These are phyloP conservation scores for Raffaelea albimanens DNA, from an alignment of 2,329 filamentous ascomycete species.

Conservation along the genomic window DNA sequence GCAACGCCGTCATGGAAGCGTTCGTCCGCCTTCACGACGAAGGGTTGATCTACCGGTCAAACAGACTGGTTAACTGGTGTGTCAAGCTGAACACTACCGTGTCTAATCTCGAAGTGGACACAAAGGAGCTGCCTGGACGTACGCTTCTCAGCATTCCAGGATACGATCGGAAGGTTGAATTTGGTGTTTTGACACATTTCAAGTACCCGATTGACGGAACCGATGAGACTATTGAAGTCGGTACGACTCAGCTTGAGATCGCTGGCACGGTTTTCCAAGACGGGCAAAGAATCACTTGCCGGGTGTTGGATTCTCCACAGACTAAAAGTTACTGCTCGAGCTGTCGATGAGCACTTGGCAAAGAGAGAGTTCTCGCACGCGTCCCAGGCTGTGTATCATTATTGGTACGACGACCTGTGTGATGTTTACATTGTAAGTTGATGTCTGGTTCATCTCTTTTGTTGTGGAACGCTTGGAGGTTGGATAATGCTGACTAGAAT, in stretches of 20 bases:
- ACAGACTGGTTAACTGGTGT: conserved; percentile 90
- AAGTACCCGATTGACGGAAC: conserved; percentile 74
- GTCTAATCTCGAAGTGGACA: conserved; percentile 84
- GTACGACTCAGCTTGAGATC: conserved; percentile 52
- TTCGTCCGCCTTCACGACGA: conserved; percentile 88
- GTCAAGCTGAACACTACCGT: conserved; percentile 80
- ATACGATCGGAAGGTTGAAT: conserved; percentile 94
- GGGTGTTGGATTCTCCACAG: conserved; percentile 70
- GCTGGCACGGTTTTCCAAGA: conserved; percentile 50
- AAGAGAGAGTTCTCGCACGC: conserved; percentile 65
- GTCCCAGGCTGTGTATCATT: conserved; percentile 65
- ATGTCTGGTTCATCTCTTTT: neutral
- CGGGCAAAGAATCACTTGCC: conserved; percentile 54
- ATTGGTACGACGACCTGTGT: conserved; percentile 70
- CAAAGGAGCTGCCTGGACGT: conserved; percentile 78
- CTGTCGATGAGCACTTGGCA: conserved; percentile 58
- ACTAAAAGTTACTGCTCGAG: conserved; percentile 61
- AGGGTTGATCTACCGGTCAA: conserved; percentile 85
- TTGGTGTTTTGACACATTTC: conserved; percentile 84
- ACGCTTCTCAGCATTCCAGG: conserved; percentile 89
- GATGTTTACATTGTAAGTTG: conserved; percentile 66
- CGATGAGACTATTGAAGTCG: conserved; percentile 78
- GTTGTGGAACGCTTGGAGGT: no score
- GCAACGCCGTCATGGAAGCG: conserved; percentile 74
- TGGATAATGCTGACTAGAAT: conserved; percentile 1